Conservation (phyloP, 2,329 filamentous ascomycete species). For the Zasmidium angulare region DNA sequence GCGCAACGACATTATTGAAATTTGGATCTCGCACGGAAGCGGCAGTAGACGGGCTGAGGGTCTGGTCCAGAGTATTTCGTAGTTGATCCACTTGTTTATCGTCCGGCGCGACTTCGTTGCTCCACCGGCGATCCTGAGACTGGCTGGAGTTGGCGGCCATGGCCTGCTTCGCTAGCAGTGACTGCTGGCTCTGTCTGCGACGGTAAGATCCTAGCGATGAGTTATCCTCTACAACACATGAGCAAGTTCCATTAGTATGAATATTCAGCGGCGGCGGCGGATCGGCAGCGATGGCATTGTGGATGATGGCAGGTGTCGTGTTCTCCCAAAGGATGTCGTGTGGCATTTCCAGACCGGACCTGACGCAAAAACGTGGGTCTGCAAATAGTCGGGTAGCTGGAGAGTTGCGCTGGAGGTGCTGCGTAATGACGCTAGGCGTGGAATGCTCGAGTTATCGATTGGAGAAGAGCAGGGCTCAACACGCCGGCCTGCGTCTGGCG, state of each 20-base stretch:
- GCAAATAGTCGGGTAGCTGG: neutral
- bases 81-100: slow-evolving; percentile 31
- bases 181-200: slow-evolving; percentile 35
- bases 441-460: slow-evolving; percentile 1
- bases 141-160: slow-evolving; percentile 30
- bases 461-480: neutral
- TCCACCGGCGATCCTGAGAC: slow-evolving; percentile 18
- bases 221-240: slow-evolving; percentile 30
- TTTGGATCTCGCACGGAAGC: neutral
- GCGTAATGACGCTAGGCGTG: neutral
- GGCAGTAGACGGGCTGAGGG: slow-evolving; percentile 19
- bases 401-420: neutral
- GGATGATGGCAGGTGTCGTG: neutral
- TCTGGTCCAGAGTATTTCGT: slow-evolving; percentile 30
- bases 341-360: neutral
- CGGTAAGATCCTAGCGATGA: slow-evolving; percentile 32
- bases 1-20: slow-evolving; percentile 2
- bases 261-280: slow-evolving; percentile 19
- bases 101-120: slow-evolving; percentile 21
- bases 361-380: neutral
- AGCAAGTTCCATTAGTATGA: slow-evolving; percentile 30
- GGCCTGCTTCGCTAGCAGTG: slow-evolving; percentile 29
- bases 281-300: neutral
- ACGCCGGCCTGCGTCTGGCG: neutral
- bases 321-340: neutral